Conservation (phyloP, 1,139 yeast genomes). For the Sugiyamaella pinicola region DNA sequence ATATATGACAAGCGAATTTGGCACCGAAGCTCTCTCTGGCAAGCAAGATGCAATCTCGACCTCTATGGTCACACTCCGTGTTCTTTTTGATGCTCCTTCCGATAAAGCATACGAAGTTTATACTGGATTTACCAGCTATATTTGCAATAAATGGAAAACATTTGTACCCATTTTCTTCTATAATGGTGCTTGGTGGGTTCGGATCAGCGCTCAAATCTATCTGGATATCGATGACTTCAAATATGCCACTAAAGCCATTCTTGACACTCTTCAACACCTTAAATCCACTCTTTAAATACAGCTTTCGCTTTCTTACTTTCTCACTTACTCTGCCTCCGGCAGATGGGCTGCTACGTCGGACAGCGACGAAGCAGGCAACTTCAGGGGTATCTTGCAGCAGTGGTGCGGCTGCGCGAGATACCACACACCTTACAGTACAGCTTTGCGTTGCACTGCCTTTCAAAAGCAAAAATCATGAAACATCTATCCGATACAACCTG, state of each 20-base stretch:
- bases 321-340: slow-evolving; percentile 14
- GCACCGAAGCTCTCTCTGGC: slow-evolving; percentile 44
- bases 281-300: neutral
- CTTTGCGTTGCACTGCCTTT: neutral
- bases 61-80: slow-evolving; percentile 52
- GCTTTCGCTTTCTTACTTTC: neutral
- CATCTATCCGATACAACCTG: too few species aligned
- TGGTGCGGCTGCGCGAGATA: neutral
- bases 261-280: slow-evolving; percentile 28
- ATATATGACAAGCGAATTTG: slow-evolving; percentile 42
- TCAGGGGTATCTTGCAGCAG: slow-evolving; percentile 3
- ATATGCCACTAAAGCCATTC: slow-evolving; percentile 46
- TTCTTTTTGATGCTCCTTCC: slow-evolving; percentile 41
- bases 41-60: slow-evolving; percentile 42
- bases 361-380: neutral
- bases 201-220: slow-evolving; percentile 64
- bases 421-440: neutral
- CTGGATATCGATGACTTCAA: slow-evolving; percentile 58
- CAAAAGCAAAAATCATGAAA: too few species aligned
- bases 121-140: slow-evolving; percentile 26
- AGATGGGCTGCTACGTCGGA: neutral
- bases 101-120: slow-evolving; percentile 20
- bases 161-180: slow-evolving; percentile 52
- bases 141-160: slow-evolving; percentile 45
- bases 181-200: slow-evolving; percentile 48